Conservation (phyloP, 2,329 filamentous ascomycete genomes). For the Colletotrichum coccodes region DNA sequence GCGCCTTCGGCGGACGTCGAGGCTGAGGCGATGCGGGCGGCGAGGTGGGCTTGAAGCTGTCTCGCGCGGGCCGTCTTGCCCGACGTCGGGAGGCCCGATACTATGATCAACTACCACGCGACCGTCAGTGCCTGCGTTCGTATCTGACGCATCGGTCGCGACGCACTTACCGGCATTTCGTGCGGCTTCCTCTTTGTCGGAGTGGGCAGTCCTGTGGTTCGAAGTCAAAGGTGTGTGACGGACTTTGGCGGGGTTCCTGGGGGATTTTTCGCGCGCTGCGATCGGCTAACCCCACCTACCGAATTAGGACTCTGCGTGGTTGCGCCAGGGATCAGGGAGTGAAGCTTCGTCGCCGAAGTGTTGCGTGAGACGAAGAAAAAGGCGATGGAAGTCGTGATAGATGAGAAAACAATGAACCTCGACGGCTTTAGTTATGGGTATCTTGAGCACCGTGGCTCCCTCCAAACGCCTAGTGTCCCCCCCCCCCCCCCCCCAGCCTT, state of each 20-base stretch:
- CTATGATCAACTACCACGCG: constrained; percentile 71
- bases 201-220: neutral
- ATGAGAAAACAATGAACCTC: neutral
- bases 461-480: neutral
- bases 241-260: constrained; percentile 7
- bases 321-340: constrained; percentile 1
- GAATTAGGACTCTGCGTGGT: neutral
- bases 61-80: constrained; percentile 74
- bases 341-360: neutral
- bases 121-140: neutral
- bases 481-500: too few species aligned
- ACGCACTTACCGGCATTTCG: constrained; percentile 29
- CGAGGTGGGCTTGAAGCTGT: constrained; percentile 74
- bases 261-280: neutral
- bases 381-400: neutral
- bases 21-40: constrained; percentile 60
- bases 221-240: neutral
- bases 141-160: neutral
- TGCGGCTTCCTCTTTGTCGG: neutral
- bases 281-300: constrained; percentile 9
- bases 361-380: neutral
- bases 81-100: constrained; percentile 74
- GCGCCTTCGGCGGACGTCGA: neutral
- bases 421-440: constrained; percentile 5
- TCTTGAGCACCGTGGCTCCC: neutral